phyloP scores from a whole-genome alignment of 768 basidiomycete species.

The Amyloporia xantha region DNA sequence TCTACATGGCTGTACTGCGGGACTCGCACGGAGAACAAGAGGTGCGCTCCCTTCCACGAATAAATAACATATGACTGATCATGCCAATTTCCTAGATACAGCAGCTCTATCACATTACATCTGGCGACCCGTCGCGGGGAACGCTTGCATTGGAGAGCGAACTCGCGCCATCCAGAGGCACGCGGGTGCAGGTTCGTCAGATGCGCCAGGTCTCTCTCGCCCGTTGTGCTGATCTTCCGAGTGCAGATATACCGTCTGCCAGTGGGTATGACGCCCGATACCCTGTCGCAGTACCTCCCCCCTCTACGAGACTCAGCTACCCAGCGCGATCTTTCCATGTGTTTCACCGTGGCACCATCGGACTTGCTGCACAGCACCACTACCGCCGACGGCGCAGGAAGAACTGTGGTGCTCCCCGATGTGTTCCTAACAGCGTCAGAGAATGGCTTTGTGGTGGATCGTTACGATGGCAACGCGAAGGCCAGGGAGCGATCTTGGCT shows the following conservation, averaged over 20 bases:
- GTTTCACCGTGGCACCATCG: slow-evolving; percentile 8
- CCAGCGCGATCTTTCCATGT: no score
- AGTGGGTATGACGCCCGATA: neutral
- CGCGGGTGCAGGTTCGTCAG: slow-evolving; percentile 41
- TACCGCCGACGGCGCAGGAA: neutral
- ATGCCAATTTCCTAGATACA: slow-evolving; percentile 31
- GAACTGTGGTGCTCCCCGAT: slow-evolving; percentile 6
- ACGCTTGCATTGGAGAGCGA: slow-evolving; percentile 53
- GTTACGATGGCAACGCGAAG: slow-evolving; percentile 1
- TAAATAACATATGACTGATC: no score
- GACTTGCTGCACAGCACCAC: neutral
- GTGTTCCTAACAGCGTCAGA: slow-evolving; percentile 16
- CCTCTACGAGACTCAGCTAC: no score
- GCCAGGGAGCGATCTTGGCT: slow-evolving; percentile 12
- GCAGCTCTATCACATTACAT: slow-evolving; percentile 51
- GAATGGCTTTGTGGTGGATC: slow-evolving; percentile 14
- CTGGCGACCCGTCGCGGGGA: slow-evolving; percentile 69
- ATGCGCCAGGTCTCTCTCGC: neutral
- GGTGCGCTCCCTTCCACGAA: no score
- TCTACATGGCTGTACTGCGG: slow-evolving; percentile 44
- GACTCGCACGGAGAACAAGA: slow-evolving; percentile 15
- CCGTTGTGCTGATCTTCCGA: neutral
- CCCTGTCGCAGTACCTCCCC: neutral
- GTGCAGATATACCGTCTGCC: slow-evolving; percentile 9
- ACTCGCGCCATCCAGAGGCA: slow-evolving; percentile 43